Evolutionary conservation across 257 asterid genomes (phyloP).

Genomic region (Scutellaria barbata): DNA sequence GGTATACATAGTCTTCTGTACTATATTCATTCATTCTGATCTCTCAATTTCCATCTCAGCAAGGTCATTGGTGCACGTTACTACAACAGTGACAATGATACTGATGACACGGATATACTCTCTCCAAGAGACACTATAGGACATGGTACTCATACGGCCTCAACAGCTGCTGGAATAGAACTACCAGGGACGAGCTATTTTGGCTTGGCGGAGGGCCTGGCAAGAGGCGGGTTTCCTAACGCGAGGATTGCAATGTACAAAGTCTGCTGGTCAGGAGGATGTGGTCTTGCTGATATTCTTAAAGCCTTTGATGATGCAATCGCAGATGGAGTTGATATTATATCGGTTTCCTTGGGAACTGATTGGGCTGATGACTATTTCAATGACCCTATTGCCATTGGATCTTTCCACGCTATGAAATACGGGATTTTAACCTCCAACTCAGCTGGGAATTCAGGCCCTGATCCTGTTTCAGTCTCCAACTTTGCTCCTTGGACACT

Average conservation of each 20-base stretch:
- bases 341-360: constrained; percentile 63
- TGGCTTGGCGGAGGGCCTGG: constrained; percentile 58
- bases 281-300: constrained; percentile 56
- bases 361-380: constrained; percentile 50
- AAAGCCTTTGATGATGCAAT: constrained; percentile 80
- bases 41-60: constrained; percentile 15
- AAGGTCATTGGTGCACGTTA: constrained; percentile 45
- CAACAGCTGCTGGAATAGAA: constrained; percentile 58
- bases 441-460: constrained; percentile 71
- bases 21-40: neutral
- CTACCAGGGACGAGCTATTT: constrained; percentile 46
- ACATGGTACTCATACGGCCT: constrained; percentile 74
- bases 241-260: constrained; percentile 63
- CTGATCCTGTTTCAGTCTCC: constrained; percentile 44
- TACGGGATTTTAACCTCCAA: constrained; percentile 65
- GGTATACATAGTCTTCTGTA: no score
- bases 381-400: constrained; percentile 68
- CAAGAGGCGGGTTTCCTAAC: constrained; percentile 63
- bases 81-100: constrained; percentile 31
- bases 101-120: constrained; percentile 4
- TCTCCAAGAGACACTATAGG: constrained; percentile 66
- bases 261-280: constrained; percentile 58
- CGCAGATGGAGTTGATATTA: constrained; percentile 74
- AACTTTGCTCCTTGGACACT: constrained; percentile 67
- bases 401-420: constrained; percentile 76